These are phyloP conservation scores for Coleophoma crateriformis DNA, from an alignment of 2,329 filamentous ascomycete species.

Conservation along the genomic window DNA sequence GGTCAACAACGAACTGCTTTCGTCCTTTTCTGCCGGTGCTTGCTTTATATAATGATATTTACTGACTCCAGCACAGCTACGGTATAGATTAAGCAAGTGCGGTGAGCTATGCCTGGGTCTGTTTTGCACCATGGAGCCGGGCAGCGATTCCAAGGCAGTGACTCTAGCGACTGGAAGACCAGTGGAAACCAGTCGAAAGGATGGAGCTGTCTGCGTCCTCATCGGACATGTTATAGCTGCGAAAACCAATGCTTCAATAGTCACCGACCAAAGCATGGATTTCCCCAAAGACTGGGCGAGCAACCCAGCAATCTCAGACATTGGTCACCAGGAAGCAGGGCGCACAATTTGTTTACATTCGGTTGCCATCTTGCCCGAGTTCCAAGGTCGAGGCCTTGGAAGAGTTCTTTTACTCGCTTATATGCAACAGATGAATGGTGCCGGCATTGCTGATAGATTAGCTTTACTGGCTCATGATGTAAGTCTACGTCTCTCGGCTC, in stretches of 20 bases:
- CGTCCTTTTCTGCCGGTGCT: too few species aligned
- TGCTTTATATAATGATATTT: too few species aligned
- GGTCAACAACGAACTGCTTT: too few species aligned
- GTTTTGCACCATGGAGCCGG: constrained; percentile 60
- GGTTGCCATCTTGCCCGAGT: constrained; percentile 69
- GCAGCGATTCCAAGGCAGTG: constrained; percentile 42
- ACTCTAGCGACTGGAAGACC: constrained; percentile 49
- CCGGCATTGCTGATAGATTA: constrained; percentile 65
- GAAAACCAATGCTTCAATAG: constrained; percentile 53
- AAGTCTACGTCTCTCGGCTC: constrained; percentile 20
- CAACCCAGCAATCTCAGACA: constrained; percentile 34
- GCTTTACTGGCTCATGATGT: constrained; percentile 73
- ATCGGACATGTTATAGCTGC: constrained; percentile 77
- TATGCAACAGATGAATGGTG: constrained; percentile 67
- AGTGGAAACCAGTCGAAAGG: constrained; percentile 53
- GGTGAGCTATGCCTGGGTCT: constrained; percentile 75
- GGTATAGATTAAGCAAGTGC: constrained; percentile 69
- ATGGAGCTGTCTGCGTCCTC: constrained; percentile 54
- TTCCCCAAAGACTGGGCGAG: constrained; percentile 62
- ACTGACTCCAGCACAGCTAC: constrained; percentile 45
- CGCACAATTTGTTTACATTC: constrained; percentile 78
- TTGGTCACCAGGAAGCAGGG: constrained; percentile 69
- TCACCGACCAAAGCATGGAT: constrained; percentile 74
- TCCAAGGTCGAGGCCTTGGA: constrained; percentile 70
- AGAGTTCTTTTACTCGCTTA: constrained; percentile 71